Evolutionary conservation across 2,329 filamentous ascomycete genomes (phyloP).

Genomic region (Intubia oerlemansii): DNA sequence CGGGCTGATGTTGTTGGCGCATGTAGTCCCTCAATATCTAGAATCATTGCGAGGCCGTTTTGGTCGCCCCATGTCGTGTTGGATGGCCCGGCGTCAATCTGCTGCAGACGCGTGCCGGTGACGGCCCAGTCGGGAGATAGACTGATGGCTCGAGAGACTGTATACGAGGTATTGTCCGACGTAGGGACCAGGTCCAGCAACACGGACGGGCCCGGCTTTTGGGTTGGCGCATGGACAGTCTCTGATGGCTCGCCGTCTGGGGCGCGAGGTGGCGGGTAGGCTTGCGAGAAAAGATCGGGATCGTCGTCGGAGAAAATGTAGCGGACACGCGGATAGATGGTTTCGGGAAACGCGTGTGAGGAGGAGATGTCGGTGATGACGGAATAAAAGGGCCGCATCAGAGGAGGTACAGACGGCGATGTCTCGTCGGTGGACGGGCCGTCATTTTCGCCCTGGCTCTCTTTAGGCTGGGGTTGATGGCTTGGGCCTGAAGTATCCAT

Average conservation of each 20-base stretch:
- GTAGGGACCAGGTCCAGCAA: constrained; percentile 31
- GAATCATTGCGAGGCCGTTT: constrained; percentile 27
- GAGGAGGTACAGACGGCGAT: too few species aligned
- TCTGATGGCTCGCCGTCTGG: too few species aligned
- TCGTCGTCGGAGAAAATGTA: constrained; percentile 93
- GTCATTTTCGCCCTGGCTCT: too few species aligned
- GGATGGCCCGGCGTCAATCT: constrained; percentile 19
- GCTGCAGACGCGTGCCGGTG: constrained; percentile 22
- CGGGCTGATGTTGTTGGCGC: not conserved
- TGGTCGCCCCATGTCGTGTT: too few species aligned
- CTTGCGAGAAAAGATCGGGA: constrained; percentile 50
- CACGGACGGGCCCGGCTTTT: too few species aligned
- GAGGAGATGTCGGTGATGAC: constrained; percentile 58
- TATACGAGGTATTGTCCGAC: constrained; percentile 18
- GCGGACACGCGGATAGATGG: constrained; percentile 68
- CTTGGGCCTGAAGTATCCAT: too few species aligned
- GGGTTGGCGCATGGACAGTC: too few species aligned
- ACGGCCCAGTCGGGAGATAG: constrained; percentile 54
- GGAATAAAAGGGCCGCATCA: constrained; percentile 76
- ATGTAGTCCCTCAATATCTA: constrained; percentile 37
- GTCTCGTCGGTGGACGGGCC: too few species aligned
- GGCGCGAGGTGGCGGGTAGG: too few species aligned
- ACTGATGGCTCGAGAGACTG: constrained; percentile 47
- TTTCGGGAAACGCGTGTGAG: constrained; percentile 18
- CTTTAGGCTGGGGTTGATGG: too few species aligned